Evolutionary conservation across 257 asterid species (phyloP), one percentile per base, ranked within the genome.

Genomic region (Anisodus acutangulus): DNA sequence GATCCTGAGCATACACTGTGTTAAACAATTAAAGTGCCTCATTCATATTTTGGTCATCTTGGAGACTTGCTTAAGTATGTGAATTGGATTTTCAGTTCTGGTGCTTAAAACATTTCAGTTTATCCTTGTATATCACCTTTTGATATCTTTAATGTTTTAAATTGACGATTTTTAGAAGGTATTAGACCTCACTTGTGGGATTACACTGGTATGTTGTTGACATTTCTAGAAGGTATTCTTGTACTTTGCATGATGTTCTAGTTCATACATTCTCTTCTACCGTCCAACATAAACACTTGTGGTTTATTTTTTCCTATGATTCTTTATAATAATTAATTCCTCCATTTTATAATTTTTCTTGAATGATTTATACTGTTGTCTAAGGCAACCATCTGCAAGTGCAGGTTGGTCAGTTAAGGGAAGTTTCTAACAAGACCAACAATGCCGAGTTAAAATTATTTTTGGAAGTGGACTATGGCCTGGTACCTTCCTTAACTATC

Each of bases 361-460:
- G 41, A 53, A 31, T 11, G 15, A 53, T 53, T 26, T 78, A 51
- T 8, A 53, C 60, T 51, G 49, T 53, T 78, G 64, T 31, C 68
- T 82, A 5, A 68, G 41, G 31, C 69, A 82, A 17, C 45, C 17
- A 22, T 82, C 76, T 76, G 8, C 54, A 82, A 68, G 4, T 89
- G 88, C 92, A 97, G 99, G 99, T 95, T 86, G 98, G 98, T 79
- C 91, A 93, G 87, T 84, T 95, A 88, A 93, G 97, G 87, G 99
- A 97, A 86, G 94, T 87, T 68, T 95, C 96, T 60, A 94, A 90
- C 84, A 95, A 93, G 88, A 92, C 89, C 53, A 89, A 93, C 85
- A 92, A 91, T 88, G 98, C 99, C 4, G 98, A 97, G 58, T 90
- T 97, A 78, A 95, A 95, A 87, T 87, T 97, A 86, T 93, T 95